Evolutionary conservation across 2,329 filamentous ascomycete species (phyloP), one percentile per base, ranked within the genome.

Genomic region (Phaeosphaeriaceae sp.): DNA sequence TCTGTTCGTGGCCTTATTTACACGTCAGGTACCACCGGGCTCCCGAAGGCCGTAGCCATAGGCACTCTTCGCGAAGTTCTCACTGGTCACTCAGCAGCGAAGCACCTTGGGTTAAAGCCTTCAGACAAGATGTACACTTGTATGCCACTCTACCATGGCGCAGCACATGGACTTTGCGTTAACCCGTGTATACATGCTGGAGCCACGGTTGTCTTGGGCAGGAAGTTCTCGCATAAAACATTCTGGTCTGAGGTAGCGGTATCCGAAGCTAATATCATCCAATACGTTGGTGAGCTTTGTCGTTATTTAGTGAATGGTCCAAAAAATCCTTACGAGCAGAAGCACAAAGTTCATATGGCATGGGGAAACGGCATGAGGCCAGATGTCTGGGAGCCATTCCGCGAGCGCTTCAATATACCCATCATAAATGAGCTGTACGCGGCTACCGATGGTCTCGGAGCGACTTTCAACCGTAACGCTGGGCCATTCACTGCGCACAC

Each of bases 311-410:
- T 73, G 6, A 73, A 72, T 26, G 64, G 63, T 1, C 68, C 71
- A 2, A 46, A 54, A n/a, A 70, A 67, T 36, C 52, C 60, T 9
- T 63, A 60, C 30, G 71, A 74, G 45, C 56, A 60, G 9, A 57
- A 56, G 11, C 67, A 74, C 46, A 68, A 64, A 15, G 70, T 71
- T 2, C 38, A 65, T 16, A 50, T 71, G 48, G 71, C 70, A 3
- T 74, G 67, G 68, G 73, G 73, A 11, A 76, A 76, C 41, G 74
- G 74, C n/a, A 73, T 76, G 69, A 52, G 74, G 11, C 70, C 72
- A 11, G 74, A 76, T 50, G 72, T 76, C 0, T 76, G 74, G 72
- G 70, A 73, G 45, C 61, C 58, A 0, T 76, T 76, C 47, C 64
- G 71, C 15, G 56, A 74, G 41, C 63, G 74, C 2, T 76, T 76